Base-by-base conservation (phyloP, 192 early-diverging fungal species). In the Thamnidium elegans region DNA sequence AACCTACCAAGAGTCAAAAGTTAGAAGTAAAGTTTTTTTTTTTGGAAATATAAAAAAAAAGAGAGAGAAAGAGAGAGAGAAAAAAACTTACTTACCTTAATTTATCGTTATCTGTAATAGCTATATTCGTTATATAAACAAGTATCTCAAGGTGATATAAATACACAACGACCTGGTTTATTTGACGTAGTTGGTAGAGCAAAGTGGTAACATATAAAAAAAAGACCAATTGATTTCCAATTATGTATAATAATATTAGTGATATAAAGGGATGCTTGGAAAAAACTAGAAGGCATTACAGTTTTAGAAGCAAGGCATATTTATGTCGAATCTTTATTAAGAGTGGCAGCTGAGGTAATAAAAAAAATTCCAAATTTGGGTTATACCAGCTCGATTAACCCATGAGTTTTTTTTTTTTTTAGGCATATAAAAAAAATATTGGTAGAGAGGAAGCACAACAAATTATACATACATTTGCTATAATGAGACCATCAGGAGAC, bases 61-160 rank as follows among this genome's bases (percentile, higher is more conserved):
- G n/a, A n/a, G n/a, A n/a, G n/a, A n/a, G n/a, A 13, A 8, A 17
- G 14, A 8, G 14, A 32, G n/a, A n/a, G n/a, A n/a, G n/a, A n/a
- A n/a, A n/a, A n/a, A n/a, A n/a, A n/a, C n/a, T n/a, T n/a, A n/a
- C n/a, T n/a, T n/a, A n/a, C n/a, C 6, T 14, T 23, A 42, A 10
- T 10, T 6, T n/a, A 9, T 51, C 31, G 19, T 31, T 44, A 51
- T 8, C 17, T 34, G 13, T 31, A 17, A 32, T 7, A 81, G 78
- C 60, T 82, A 19, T 82, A 82, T 73, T 78, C 72, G 3, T 55
- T 78, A 10, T 79, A 82, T 60, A 82, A 82, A 32, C 80, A 82
- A 68, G 75, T 71, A 21, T 73, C 79, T 9, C 42, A 66, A 32
- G 80, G 80, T 0, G 58, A 68, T 53, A 67, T 72, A 7, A 63